Evolutionary conservation across 768 basidiomycete species (phyloP).

Genomic region (Mycena latifolia): DNA sequence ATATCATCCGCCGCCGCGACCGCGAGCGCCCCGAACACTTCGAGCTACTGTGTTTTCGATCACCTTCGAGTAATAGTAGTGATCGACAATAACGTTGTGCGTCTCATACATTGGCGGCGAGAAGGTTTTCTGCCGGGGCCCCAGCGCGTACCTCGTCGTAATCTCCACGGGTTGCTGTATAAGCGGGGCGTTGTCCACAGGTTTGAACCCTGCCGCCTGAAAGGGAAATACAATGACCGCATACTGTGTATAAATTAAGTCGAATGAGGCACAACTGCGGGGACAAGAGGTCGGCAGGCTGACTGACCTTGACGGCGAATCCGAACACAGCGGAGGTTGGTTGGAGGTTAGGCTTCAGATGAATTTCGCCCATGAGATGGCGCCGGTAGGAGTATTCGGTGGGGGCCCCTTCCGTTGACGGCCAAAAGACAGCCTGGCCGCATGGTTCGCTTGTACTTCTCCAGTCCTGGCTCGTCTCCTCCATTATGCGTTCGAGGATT

Average conservation of each 20-base stretch:
- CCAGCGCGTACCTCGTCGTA: constrained; percentile 29
- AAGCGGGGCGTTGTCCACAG: constrained; percentile 21
- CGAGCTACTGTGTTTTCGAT: constrained; percentile 3
- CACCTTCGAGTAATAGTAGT: constrained; percentile 32
- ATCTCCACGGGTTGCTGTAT: constrained; percentile 29
- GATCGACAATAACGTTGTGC: constrained; percentile 21
- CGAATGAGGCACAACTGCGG: not conserved
- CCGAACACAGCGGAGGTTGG: constrained; percentile 23
- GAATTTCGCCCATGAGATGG: constrained; percentile 35
- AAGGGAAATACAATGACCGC: constrained; percentile 32
- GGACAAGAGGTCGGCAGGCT: not conserved
- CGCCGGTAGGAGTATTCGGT: constrained; percentile 18
- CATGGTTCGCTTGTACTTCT: constrained; percentile 15
- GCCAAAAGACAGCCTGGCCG: constrained; percentile 34
- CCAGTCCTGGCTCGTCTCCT: constrained; percentile 12
- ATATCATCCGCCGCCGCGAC: not conserved
- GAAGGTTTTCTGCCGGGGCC: constrained; percentile 28
- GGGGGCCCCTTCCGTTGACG: constrained; percentile 27
- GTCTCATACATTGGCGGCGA: constrained; percentile 24
- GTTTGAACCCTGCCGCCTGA: constrained; percentile 32
- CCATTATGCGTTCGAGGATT: constrained; percentile 26
- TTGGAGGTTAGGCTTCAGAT: constrained; percentile 20
- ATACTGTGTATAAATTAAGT: too few species aligned
- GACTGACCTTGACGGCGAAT: constrained; percentile 29
- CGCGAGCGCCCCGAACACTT: not conserved